phyloP scores from a whole-genome alignment of 805 yeast species.

The Sugiyamaella boreocaroliniensis region DNA sequence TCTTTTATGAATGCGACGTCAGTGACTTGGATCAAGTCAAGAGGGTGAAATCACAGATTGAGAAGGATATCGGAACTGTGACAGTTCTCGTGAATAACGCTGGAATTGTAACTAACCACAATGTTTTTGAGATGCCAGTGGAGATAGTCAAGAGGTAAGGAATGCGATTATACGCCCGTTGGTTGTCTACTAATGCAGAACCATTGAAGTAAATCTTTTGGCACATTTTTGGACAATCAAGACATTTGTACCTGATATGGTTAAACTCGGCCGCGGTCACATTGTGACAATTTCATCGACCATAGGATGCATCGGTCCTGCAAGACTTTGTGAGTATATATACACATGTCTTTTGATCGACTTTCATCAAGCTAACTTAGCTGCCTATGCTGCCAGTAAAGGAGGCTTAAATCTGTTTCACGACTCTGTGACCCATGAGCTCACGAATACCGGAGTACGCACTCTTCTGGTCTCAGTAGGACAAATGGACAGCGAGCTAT shows the following conservation, averaged over 20 bases:
- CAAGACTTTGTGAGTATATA: conserved; percentile 41
- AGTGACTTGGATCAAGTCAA: conserved; percentile 43
- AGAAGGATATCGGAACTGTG: conserved; percentile 46
- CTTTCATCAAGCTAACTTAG: background rate
- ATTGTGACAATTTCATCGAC: conserved; percentile 79
- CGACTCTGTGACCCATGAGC: conserved; percentile 66
- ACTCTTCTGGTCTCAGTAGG: conserved; percentile 83
- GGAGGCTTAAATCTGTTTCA: conserved; percentile 80
- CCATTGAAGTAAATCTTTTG: conserved; percentile 59
- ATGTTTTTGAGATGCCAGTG: conserved; percentile 47
- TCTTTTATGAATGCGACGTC: conserved; percentile 65
- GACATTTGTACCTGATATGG: conserved; percentile 67
- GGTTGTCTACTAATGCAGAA: conserved; percentile 15
- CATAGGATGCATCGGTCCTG: conserved; percentile 79
- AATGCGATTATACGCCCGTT: no score
- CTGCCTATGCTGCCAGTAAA: conserved; percentile 83
- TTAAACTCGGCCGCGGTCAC: conserved; percentile 55
- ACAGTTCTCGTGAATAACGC: conserved; percentile 81
- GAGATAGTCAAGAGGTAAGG: conserved; percentile 47
- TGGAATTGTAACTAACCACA: conserved; percentile 56
- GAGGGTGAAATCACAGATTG: conserved; percentile 36
- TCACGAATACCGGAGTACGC: conserved; percentile 43
- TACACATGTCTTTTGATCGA: no score
- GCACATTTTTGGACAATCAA: conserved; percentile 68
- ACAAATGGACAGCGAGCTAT: conserved; percentile 71